A percentile compares a stretch with the other conserved stretches of the same genome.
Evolutionary conservation across 805 yeast species (phyloP).

Genomic region (Komagataella mondaviorum): DNA sequence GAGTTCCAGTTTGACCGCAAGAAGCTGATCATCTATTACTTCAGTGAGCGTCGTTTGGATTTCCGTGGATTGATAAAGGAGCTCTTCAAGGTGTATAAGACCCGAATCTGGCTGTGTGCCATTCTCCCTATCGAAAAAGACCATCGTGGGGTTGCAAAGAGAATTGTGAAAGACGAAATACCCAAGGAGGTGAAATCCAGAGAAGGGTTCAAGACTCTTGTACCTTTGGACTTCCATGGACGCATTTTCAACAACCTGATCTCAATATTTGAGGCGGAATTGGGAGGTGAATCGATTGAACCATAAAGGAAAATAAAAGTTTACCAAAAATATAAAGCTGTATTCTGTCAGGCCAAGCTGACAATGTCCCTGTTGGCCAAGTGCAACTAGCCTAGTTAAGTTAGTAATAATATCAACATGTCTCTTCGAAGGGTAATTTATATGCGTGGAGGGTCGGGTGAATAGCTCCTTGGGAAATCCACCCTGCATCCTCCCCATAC

Average conservation of each 20-base stretch:
- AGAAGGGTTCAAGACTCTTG: slow-evolving; percentile 26
- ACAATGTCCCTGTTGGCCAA: not conserved
- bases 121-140: slow-evolving; percentile 28
- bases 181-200: slow-evolving; percentile 18
- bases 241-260: slow-evolving; percentile 33
- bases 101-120: slow-evolving; percentile 78
- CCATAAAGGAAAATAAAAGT: slow-evolving; percentile 10
- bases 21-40: slow-evolving; percentile 61
- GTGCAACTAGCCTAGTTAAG: not conserved
- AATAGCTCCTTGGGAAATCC: not conserved
- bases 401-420: not conserved
- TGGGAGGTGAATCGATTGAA: slow-evolving; percentile 4
- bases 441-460: too few relatives aligned
- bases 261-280: slow-evolving; percentile 27
- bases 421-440: not conserved
- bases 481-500: not conserved
- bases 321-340: slow-evolving; percentile 14
- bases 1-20: slow-evolving; percentile 77
- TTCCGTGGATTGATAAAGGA: slow-evolving; percentile 64
- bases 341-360: not conserved
- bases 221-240: slow-evolving; percentile 39
- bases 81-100: slow-evolving; percentile 61
- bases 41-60: slow-evolving; percentile 53
- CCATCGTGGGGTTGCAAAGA: slow-evolving; percentile 15
- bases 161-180: slow-evolving; percentile 8